A percentile compares a stretch with the other conserved stretches of the same genome.
phyloP scores from a whole-genome alignment of 192 early-diverging fungal genomes.

The Umbelopsis vinacea region DNA sequence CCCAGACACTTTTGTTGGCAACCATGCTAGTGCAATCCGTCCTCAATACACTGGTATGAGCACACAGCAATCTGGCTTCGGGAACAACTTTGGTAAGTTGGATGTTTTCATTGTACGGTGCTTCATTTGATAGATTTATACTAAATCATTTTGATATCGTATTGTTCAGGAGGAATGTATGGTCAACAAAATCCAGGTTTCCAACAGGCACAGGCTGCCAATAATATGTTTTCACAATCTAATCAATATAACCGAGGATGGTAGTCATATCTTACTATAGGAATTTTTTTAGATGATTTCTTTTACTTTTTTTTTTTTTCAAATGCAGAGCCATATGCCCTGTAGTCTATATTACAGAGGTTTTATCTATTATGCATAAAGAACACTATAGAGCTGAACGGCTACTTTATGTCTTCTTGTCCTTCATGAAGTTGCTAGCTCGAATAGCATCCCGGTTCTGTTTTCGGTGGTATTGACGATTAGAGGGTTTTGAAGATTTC shows the following conservation, averaged over 20 bases:
- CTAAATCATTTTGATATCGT: not conserved
- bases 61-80: not conserved
- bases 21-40: not conserved
- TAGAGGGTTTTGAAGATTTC: conserved; percentile 50
- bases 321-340: conserved; percentile 9
- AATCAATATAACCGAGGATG: conserved; percentile 9
- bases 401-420: conserved; percentile 66
- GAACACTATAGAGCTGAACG: conserved; percentile 7
- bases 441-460: conserved; percentile 66
- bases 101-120: not conserved
- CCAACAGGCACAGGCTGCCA: not conserved
- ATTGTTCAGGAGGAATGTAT: not conserved
- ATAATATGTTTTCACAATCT: not conserved
- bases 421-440: conserved; percentile 76
- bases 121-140: not conserved
- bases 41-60: conserved; percentile 17
- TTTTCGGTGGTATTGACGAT: conserved; percentile 64
- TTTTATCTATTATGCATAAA: conserved; percentile 9
- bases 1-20: conserved; percentile 18
- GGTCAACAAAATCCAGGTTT: not conserved
- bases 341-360: conserved; percentile 16
- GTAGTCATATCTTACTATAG: not conserved
- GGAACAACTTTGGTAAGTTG: conserved; percentile 14
- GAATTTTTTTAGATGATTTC: not conserved
- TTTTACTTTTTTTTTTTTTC: not conserved